A percentile compares a stretch with the other conserved stretches of the same genome.
Conservation (phyloP, 768 basidiomycete species). For the Crucibulum laeve region DNA sequence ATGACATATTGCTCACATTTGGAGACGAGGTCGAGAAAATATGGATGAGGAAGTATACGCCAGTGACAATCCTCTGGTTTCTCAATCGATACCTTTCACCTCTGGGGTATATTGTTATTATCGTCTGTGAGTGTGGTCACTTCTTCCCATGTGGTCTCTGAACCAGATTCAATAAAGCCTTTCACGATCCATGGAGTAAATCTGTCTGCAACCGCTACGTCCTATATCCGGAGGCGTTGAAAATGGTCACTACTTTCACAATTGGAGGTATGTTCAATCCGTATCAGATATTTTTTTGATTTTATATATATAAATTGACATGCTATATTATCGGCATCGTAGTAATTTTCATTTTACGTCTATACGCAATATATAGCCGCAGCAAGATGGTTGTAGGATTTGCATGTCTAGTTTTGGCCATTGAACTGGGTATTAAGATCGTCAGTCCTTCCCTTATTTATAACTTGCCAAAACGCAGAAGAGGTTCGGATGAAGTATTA, state of each 20-base stretch:
- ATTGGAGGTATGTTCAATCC: conserved; percentile 22
- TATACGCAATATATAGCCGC: conserved; percentile 25
- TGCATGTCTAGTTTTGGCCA: conserved; percentile 15
- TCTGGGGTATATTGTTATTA: conserved; percentile 29
- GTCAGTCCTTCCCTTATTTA: conserved; percentile 13
- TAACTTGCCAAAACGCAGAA: background rate
- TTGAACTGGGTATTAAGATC: conserved; percentile 26
- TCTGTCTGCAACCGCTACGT: conserved; percentile 27
- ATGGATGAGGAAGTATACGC: conserved; percentile 23
- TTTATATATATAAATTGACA: background rate
- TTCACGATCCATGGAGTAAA: conserved; percentile 27
- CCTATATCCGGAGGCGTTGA: conserved; percentile 29
- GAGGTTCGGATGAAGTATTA: background rate
- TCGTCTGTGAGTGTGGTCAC: conserved; percentile 20
- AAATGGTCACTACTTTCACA: conserved; percentile 22
- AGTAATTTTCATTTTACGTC: conserved; percentile 25
- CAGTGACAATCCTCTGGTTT: conserved; percentile 24
- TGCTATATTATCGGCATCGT: background rate
- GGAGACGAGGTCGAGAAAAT: conserved; percentile 31
- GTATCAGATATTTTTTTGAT: background rate
- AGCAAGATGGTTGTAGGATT: conserved; percentile 13
- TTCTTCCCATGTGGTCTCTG: background rate
- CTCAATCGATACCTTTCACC: conserved; percentile 33
- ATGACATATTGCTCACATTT: conserved; percentile 29
- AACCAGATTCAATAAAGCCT: conserved; percentile 14